These are phyloP conservation scores for Thelonectria olida DNA, from an alignment of 2,329 filamentous ascomycete species.

Conservation along the genomic window DNA sequence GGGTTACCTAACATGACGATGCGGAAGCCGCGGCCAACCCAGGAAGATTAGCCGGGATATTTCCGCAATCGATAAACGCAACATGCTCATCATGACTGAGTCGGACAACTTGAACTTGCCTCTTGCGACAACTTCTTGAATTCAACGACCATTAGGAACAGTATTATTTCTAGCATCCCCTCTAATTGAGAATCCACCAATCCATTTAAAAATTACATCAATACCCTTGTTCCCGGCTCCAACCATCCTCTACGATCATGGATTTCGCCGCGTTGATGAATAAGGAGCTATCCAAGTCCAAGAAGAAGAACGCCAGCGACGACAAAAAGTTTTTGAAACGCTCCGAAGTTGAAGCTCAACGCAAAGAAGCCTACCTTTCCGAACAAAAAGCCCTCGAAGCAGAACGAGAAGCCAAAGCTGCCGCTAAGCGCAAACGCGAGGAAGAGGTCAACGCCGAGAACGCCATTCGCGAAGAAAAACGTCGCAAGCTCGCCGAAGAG, in stretches of 20 bases:
- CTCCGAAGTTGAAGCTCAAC: conserved; percentile 84
- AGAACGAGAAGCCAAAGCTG: conserved; percentile 73
- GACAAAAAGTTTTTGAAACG: conserved; percentile 84
- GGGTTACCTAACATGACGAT: conserved; percentile 9
- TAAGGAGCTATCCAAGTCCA: conserved; percentile 87
- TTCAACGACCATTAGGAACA: not conserved
- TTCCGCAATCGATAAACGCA: conserved; percentile 35
- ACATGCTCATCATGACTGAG: conserved; percentile 5
- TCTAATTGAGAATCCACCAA: not conserved
- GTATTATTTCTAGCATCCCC: not conserved
- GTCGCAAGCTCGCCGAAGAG: conserved; percentile 81
- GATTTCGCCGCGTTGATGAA: conserved; percentile 96
- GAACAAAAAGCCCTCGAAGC: conserved; percentile 81
- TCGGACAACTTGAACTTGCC: conserved; percentile 9
- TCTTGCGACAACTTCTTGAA: conserved; percentile 23
- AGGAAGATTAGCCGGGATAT: conserved; percentile 34
- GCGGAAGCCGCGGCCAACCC: not conserved
- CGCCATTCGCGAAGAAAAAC: conserved; percentile 81
- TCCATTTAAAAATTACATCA: not conserved
- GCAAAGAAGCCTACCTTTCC: conserved; percentile 80
- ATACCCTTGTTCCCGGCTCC: not conserved
- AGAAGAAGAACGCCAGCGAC: conserved; percentile 56
- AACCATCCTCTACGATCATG: conserved; percentile 64
- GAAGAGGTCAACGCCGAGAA: conserved; percentile 81
- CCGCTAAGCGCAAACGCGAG: conserved; percentile 87